phyloP scores from a whole-genome alignment of 2,329 filamentous ascomycete species.

The Ceratocystiopsis minuta region DNA sequence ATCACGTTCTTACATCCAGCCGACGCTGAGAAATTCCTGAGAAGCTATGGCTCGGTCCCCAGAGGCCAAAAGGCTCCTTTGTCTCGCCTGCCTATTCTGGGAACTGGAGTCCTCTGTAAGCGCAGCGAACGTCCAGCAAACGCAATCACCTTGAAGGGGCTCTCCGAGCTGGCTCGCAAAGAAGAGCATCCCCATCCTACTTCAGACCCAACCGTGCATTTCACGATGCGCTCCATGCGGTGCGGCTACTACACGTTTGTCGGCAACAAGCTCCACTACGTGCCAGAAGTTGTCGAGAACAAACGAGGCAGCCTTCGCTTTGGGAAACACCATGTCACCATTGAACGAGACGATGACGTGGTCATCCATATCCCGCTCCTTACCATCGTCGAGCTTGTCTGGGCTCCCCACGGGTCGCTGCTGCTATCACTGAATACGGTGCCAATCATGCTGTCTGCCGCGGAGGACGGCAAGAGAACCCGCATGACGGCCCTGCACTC shows the following conservation, averaged over 20 bases:
- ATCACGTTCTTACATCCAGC: slow-evolving; percentile 23
- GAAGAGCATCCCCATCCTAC: no score
- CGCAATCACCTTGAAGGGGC: slow-evolving; percentile 6
- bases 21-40: slow-evolving; percentile 26
- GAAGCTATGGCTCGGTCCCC: slow-evolving; percentile 12
- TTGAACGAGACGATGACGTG: slow-evolving; percentile 16
- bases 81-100: slow-evolving; percentile 15
- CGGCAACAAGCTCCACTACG: slow-evolving; percentile 21
- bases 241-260: slow-evolving; percentile 30
- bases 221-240: slow-evolving; percentile 8
- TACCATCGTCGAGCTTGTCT: slow-evolving; percentile 27
- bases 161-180: background rate
- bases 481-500: slow-evolving; percentile 15
- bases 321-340: slow-evolving; percentile 22
- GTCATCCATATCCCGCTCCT: slow-evolving; percentile 31
- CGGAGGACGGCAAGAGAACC: background rate
- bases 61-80: slow-evolving; percentile 1
- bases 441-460: slow-evolving; percentile 24
- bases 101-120: slow-evolving; percentile 14
- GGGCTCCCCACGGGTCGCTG: slow-evolving; percentile 19
- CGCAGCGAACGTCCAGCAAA: slow-evolving; percentile 7
- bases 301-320: slow-evolving; percentile 14
- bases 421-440: slow-evolving; percentile 30
- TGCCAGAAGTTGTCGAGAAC: slow-evolving; percentile 17
- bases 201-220: background rate